Conservation (phyloP, 176 grass and related monocot genomes). For the Microstegium vimineum region DNA sequence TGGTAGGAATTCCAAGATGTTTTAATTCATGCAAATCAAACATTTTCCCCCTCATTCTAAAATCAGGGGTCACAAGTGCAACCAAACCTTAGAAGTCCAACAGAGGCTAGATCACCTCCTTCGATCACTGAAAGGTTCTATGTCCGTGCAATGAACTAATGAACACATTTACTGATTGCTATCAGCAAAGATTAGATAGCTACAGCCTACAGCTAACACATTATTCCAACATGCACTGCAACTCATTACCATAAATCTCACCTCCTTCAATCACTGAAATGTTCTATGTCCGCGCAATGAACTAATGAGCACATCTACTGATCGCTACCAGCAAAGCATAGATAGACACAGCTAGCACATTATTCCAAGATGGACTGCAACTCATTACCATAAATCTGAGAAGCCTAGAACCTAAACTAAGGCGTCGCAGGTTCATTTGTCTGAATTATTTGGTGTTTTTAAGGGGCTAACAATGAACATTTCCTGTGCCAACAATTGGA, state of each 20-base stretch:
- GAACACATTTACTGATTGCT: background rate
- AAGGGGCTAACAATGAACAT: background rate
- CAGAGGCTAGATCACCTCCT: background rate
- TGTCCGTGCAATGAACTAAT: background rate
- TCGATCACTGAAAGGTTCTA: background rate
- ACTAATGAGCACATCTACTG: background rate
- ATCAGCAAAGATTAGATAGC: background rate
- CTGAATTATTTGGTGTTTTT: background rate
- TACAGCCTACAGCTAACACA: background rate
- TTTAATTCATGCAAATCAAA: background rate
- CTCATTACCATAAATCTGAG: background rate
- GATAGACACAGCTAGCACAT: background rate
- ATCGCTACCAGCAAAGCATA: background rate
- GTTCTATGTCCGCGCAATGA: background rate
- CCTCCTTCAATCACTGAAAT: background rate
- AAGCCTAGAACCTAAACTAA: background rate
- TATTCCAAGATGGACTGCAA: background rate
- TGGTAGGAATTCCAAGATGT: background rate
- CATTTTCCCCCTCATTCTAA: background rate
- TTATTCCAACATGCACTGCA: background rate
- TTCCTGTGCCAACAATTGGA: background rate
- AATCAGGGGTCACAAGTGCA: background rate
- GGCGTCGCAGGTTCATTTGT: background rate
- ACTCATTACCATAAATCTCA: background rate
- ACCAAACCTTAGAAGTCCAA: background rate